A percentile compares a stretch with the other conserved stretches of the same genome.
phyloP scores from a whole-genome alignment of 768 basidiomycete genomes.

The Sutorius australiensis region DNA sequence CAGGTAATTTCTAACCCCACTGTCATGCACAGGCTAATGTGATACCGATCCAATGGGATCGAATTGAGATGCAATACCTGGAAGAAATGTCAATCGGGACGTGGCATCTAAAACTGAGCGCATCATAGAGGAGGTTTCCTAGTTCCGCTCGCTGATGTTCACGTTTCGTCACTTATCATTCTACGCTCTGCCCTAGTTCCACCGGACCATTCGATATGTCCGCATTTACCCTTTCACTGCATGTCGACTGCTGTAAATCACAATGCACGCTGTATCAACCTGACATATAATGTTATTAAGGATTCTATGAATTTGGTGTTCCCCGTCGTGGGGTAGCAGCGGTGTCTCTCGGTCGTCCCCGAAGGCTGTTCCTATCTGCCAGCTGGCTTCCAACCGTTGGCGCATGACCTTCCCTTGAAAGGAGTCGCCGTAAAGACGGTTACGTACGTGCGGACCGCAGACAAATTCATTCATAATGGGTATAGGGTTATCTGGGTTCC shows the following conservation, averaged over 20 bases:
- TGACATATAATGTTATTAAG: slow-evolving; percentile 22
- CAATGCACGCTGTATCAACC: slow-evolving; percentile 18
- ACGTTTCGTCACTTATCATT: slow-evolving; percentile 9
- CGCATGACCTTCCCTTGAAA: not conserved
- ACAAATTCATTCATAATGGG: slow-evolving; percentile 37
- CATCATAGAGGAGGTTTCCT: slow-evolving; percentile 17
- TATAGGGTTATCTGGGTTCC: not conserved
- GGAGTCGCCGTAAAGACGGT: too few relatives aligned
- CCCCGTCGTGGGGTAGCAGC: not conserved
- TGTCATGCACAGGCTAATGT: slow-evolving; percentile 50
- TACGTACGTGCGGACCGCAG: slow-evolving; percentile 26
- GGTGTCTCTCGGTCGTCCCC: not conserved
- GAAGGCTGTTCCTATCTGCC: slow-evolving; percentile 5
- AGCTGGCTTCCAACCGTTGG: slow-evolving; percentile 6
- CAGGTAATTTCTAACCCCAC: slow-evolving; percentile 7
- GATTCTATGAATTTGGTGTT: slow-evolving; percentile 3
- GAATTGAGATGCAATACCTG: slow-evolving; percentile 64
- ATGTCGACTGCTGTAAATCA: slow-evolving; percentile 19
- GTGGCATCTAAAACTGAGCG: slow-evolving; percentile 64
- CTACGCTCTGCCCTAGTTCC: slow-evolving; percentile 6
- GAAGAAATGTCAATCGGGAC: slow-evolving; percentile 66
- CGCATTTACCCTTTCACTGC: not conserved
- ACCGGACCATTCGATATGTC: slow-evolving; percentile 12
- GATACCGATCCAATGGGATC: slow-evolving; percentile 66
- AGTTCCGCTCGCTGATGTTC: not conserved